These are phyloP conservation scores for Penicillium cinerascens DNA, from an alignment of 495 filamentous ascomycete genomes.

Conservation along the genomic window DNA sequence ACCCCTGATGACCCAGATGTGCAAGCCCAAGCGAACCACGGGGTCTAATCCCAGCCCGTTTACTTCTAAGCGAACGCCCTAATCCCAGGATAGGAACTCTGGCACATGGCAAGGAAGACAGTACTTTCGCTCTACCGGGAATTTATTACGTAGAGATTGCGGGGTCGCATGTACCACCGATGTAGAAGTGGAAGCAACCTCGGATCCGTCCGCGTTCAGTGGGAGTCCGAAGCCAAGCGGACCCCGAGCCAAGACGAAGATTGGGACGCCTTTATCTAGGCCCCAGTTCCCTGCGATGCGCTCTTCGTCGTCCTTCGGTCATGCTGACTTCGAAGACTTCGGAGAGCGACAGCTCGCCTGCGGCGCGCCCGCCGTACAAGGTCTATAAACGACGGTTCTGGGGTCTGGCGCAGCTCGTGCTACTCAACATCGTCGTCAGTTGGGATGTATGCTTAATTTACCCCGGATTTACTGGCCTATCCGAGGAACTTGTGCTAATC, in stretches of 20 bases:
- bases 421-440: slow-evolving; percentile 89
- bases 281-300: background rate
- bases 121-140: slow-evolving; percentile 2
- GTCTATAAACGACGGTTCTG: slow-evolving; percentile 91
- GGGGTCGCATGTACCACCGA: slow-evolving; percentile 8
- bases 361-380: slow-evolving; percentile 50
- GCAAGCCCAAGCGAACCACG: background rate
- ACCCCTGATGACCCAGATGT: background rate
- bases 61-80: background rate
- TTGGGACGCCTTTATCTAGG: background rate
- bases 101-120: background rate
- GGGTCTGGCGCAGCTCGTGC: slow-evolving; percentile 74
- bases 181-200: background rate
- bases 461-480: background rate
- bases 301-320: background rate
- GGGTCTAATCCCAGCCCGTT: background rate
- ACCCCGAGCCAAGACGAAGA: background rate
- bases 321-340: slow-evolving; percentile 5
- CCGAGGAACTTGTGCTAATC: background rate
- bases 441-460: slow-evolving; percentile 73
- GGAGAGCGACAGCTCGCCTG: slow-evolving; percentile 6
- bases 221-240: background rate
- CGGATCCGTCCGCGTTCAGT: background rate
- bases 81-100: background rate
- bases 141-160: background rate